Evolutionary conservation across 441 rosid genomes (phyloP), one percentile per base, ranked within the genome.

Genomic region (Erodium texanum): DNA sequence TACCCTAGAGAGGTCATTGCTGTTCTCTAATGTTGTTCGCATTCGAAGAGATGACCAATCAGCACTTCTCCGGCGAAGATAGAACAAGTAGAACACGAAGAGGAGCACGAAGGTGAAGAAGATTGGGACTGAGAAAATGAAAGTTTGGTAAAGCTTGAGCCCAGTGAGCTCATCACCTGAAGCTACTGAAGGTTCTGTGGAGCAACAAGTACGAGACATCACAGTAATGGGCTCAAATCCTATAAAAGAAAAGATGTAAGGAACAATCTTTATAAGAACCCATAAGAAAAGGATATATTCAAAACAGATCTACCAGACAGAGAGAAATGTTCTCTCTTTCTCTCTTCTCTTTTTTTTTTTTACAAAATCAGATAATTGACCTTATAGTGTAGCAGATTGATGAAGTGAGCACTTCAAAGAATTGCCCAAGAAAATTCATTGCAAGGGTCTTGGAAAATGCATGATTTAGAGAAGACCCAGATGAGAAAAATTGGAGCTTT

Each of bases 81-180:
- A 92, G 79, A 89, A 80, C 75, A 86, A 66, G 77, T 89, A 92
- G 73, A 92, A 89, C 78, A 89, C 70, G 76, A 87, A 83, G 65
- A 92, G 84, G 24, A 92, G 81, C 24, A 56, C 62, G 16, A 56
- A 56, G 16, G 62, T 56, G 62, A 56, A 56, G 62, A 56, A 56
- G 62, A 92, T 80, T 52, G 97, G 96, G 0, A 87, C 90, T 7
- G 91, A 81, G 41, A 89, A 89, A 38, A 92, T 86, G 62, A 92
- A 85, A 70, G 92, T 86, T 79, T 88, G 90, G 74, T 84, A 86
- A 0, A 87, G 81, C 81, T 89, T 89, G 77, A 87, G 80, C 78
- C 86, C 90, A 70, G 86, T 76, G 48, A 41, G 48, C 48, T 41
- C 48, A 41, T 41, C 48, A 41, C 48, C 12, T 22, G 81, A 71